Conservation (phyloP, 1,139 yeast genomes). For the Debaryomycetaceae sp. region DNA sequence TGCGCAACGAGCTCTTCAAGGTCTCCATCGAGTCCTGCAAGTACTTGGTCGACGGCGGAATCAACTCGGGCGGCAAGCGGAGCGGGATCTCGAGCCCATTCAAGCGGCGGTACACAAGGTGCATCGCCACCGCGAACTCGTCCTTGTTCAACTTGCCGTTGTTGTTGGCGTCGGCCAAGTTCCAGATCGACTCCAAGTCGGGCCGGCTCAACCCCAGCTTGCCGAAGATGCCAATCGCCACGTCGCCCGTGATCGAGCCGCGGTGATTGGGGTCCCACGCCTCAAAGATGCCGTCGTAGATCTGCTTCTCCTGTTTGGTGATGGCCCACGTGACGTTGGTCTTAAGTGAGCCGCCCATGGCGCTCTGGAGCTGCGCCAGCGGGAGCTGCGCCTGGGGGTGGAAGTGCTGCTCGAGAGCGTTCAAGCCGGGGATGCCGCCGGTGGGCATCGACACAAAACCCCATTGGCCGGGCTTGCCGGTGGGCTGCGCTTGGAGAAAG, state of each 20-base stretch:
- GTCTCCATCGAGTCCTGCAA: constrained; percentile 42
- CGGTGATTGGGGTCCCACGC: constrained; percentile 75
- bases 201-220: constrained; percentile 84
- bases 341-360: constrained; percentile 49
- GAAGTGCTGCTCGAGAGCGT: constrained; percentile 69
- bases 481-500: constrained; percentile 45
- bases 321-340: constrained; percentile 69
- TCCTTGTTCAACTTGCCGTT: constrained; percentile 72
- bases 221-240: constrained; percentile 82
- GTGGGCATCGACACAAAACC: constrained; percentile 73
- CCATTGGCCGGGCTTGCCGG: constrained; percentile 83
- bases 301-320: constrained; percentile 77
- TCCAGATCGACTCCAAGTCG: constrained; percentile 90
- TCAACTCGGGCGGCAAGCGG: constrained; percentile 64
- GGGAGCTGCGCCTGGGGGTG: constrained; percentile 57
- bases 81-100: constrained; percentile 74
- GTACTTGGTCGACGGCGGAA: constrained; percentile 75
- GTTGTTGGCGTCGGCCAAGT: constrained; percentile 65
- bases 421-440: constrained; percentile 72
- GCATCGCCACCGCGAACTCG: constrained; percentile 83
- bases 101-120: constrained; percentile 67
- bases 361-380: constrained; percentile 41
- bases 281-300: constrained; percentile 80
- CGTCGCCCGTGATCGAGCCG: constrained; percentile 75
- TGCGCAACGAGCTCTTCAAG: constrained; percentile 40